Percentiles rank a stretch among this genome's conserved stretches.
Conservation (phyloP, 768 basidiomycete species). For the Termitomyces sp. region DNA sequence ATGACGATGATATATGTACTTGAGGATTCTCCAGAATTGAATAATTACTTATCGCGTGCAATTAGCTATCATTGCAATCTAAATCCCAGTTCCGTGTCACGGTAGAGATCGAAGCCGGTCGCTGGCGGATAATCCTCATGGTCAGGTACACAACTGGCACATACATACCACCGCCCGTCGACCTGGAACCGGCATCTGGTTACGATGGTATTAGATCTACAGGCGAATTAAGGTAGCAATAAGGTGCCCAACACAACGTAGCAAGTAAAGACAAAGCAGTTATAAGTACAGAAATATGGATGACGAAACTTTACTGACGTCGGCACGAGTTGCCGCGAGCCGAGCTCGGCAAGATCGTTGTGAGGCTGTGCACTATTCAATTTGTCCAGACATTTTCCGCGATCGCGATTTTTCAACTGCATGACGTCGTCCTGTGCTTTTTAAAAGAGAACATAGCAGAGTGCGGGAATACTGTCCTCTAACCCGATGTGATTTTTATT, state of each 20-base stretch:
- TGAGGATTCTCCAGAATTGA: background rate
- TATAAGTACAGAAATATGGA: too few species aligned
- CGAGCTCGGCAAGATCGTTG: background rate
- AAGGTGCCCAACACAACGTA: background rate
- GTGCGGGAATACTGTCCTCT: background rate
- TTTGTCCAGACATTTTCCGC: background rate
- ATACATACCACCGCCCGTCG: background rate
- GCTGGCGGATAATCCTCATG: background rate
- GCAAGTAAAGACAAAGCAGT: too few species aligned
- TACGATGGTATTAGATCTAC: background rate
- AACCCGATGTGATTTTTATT: background rate
- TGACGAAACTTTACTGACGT: background rate
- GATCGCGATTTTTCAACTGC: background rate
- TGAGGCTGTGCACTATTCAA: background rate
- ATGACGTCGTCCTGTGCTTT: conserved; percentile 4
- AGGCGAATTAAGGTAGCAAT: background rate
- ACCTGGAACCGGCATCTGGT: background rate
- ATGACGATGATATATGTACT: background rate
- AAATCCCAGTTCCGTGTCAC: background rate
- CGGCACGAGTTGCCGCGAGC: background rate
- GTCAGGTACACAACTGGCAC: background rate
- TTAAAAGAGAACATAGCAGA: background rate
- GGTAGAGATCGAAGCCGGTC: background rate
- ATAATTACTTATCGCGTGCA: background rate
- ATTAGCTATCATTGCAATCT: background rate